These are phyloP conservation scores for Wallacemonas sp. DNA, from an alignment of 208 protist species.

Conservation along the genomic window DNA sequence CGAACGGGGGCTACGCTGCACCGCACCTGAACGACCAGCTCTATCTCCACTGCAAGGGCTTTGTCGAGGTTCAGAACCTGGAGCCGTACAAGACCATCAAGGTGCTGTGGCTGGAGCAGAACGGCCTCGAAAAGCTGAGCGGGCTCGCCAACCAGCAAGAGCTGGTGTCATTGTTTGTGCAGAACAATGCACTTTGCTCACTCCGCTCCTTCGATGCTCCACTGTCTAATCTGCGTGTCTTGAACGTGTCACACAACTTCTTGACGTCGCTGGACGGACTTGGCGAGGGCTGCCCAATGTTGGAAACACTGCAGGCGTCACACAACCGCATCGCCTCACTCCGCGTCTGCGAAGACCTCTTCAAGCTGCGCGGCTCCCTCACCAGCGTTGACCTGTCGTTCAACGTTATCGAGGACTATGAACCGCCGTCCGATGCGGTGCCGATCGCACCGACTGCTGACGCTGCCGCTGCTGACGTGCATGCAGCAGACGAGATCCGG, in stretches of 20 bases:
- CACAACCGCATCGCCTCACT: constrained; percentile 78
- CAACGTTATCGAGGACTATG: constrained; percentile 76
- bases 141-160: constrained; percentile 70
- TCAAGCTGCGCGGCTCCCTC: constrained; percentile 62
- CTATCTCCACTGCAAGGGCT: constrained; percentile 93
- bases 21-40: constrained; percentile 89
- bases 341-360: constrained; percentile 74
- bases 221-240: constrained; percentile 77
- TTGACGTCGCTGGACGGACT: constrained; percentile 68
- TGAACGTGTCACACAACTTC: constrained; percentile 81
- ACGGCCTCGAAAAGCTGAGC: constrained; percentile 84
- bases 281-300: constrained; percentile 40
- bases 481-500: constrained; percentile 33
- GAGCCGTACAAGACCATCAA: constrained; percentile 86
- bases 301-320: constrained; percentile 73
- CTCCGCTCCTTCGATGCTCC: constrained; percentile 43
- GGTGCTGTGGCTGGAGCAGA: constrained; percentile 95
- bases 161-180: constrained; percentile 91
- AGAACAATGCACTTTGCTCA: constrained; percentile 91
- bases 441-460: constrained; percentile 7
- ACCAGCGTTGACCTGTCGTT: constrained; percentile 92
- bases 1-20: constrained; percentile 83
- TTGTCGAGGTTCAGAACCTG: constrained; percentile 86
- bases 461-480: neutral
- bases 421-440: neutral